Evolutionary conservation across 1,284 basidiomycete genomes (phyloP).

Genomic region (Acaromyces ingoldii): DNA sequence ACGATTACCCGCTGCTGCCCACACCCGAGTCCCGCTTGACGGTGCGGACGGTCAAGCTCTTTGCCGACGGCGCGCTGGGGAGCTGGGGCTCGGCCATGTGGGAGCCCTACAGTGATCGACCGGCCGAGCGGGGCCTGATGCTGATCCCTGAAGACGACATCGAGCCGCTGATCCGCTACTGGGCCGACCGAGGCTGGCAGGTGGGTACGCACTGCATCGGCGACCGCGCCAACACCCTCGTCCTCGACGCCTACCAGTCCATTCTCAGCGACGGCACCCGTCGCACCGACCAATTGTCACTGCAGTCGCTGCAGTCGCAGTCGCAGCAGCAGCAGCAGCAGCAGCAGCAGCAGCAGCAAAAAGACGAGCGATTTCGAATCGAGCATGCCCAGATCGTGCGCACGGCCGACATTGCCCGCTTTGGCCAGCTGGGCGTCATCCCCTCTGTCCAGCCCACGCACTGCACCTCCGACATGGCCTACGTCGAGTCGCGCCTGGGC

Average conservation of each 20-base stretch:
- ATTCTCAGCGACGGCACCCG: constrained; percentile 8
- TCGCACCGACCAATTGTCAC: too few species aligned
- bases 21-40: constrained; percentile 6
- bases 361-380: constrained; percentile 66
- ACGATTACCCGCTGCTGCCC: not conserved
- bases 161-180: constrained; percentile 18
- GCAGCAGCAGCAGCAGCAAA: not conserved
- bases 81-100: constrained; percentile 85
- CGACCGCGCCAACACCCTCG: constrained; percentile 75
- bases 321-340: not conserved
- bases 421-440: constrained; percentile 73
- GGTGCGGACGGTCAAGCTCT: constrained; percentile 64
- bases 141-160: constrained; percentile 22
- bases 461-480: constrained; percentile 80
- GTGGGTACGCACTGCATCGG: constrained; percentile 71
- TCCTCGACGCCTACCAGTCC: constrained; percentile 56
- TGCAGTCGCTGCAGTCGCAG: not conserved
- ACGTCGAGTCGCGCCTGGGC: constrained; percentile 52
- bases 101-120: constrained; percentile 69
- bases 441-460: constrained; percentile 90
- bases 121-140: constrained; percentile 26
- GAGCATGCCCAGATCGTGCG: constrained; percentile 79
- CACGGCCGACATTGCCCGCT: constrained; percentile 63
- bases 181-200: constrained; percentile 30
- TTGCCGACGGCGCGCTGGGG: constrained; percentile 78